Conservation (phyloP, 2,329 filamentous ascomycete genomes). For the Colletotrichum tamarilloi region DNA sequence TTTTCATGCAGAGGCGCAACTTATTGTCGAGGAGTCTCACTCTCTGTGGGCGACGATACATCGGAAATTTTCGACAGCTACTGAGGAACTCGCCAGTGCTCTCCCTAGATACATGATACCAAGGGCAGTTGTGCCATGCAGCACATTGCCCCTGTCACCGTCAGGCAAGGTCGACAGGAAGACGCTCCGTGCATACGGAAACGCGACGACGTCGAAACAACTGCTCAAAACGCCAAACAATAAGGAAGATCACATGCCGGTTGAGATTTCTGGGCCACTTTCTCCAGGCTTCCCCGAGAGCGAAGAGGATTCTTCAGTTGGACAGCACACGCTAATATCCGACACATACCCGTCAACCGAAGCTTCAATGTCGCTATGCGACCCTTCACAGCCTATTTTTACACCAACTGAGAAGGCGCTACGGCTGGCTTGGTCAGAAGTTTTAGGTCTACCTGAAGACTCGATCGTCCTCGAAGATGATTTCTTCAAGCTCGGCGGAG, state of each 20-base stretch:
- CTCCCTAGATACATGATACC: slow-evolving; percentile 34
- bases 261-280: not conserved
- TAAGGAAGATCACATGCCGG: not conserved
- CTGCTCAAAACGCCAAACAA: not conserved
- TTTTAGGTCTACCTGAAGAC: slow-evolving; percentile 21
- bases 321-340: not conserved
- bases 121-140: slow-evolving; percentile 1
- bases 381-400: not conserved
- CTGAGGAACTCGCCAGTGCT: not conserved
- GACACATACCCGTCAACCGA: not conserved
- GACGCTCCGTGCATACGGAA: slow-evolving; percentile 1
- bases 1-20: too few species aligned
- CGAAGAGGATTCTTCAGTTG: not conserved
- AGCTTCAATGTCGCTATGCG: not conserved
- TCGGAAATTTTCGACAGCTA: not conserved
- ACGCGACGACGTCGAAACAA: not conserved
- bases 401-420: slow-evolving; percentile 2
- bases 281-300: not conserved
- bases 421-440: slow-evolving; percentile 27
- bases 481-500: slow-evolving; percentile 41
- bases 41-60: not conserved
- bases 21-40: not conserved
- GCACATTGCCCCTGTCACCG: not conserved
- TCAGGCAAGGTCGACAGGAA: slow-evolving; percentile 30
- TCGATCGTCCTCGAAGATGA: slow-evolving; percentile 44